Base-by-base conservation (phyloP, 2,329 filamentous ascomycete genomes). In the Sporothrix protearum region DNA sequence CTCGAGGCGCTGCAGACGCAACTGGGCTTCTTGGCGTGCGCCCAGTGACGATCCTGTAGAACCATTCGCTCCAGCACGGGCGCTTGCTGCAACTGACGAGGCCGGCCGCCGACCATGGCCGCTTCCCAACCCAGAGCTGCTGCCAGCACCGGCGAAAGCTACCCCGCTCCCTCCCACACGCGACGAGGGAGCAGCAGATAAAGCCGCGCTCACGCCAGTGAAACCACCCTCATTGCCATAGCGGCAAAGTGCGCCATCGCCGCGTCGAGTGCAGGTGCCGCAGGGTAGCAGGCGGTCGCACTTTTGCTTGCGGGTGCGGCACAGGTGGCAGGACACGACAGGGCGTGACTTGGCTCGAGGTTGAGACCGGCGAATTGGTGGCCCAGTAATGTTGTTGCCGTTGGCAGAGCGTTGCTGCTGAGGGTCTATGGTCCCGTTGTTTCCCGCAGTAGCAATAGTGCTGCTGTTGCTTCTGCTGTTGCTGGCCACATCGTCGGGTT, bases 281-380 rank as follows among this genome's bases (percentile, higher is more conserved):
- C 82, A 84, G 1, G 81, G 74, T 36, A 75, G 82, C 53, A 79
- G 80, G 16, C 82, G 79, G 73, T 84, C 82, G 73, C 82, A 84
- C 70, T 79, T 80, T 8, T 81, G 78, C 76, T 84, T 84, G 72
- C 82, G 81, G 25, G 76, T 76, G 73, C 83, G 82, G 71, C 82
- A 84, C 57, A 78, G 76, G 2, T 77, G 77, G 75, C 82, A 84
- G 5, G 83, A 83, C 25, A 84, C 78, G 49, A 82, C 76, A 61
- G 80, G 80, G 7, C 83, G 78, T 3, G 71, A 33, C 33, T 69
- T 71, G 36, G 30, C 22, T 12, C 57, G 70, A 1, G 66, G 42
- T 33, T 61, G 64, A 1, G 70, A 45, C 10, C 70, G 64, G 30
- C 66, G 70, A 25, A 69, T 53, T 19, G 68, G 63, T 19, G 57